phyloP scores from a whole-genome alignment of 345 rosid genomes.

The Syzygium jambos region DNA sequence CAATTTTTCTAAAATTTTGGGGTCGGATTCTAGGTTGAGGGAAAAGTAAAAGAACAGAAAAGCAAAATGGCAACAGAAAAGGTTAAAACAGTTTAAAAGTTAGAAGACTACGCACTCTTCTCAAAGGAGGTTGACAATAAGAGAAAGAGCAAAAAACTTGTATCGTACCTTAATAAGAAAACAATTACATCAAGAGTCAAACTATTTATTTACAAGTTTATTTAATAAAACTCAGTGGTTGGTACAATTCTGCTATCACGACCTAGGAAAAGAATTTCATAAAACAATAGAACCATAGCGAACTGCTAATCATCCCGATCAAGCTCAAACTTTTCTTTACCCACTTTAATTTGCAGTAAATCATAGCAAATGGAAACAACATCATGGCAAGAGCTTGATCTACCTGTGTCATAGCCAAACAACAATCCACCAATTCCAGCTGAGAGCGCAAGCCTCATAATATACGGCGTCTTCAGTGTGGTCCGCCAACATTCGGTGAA shows the following conservation, averaged over 20 bases:
- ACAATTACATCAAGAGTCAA: background rate
- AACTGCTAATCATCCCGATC: background rate
- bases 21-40: background rate
- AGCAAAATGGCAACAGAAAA: background rate
- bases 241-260: background rate
- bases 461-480: slow-evolving; percentile 64
- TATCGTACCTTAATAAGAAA: background rate
- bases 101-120: background rate
- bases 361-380: background rate
- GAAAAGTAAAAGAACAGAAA: background rate
- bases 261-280: background rate
- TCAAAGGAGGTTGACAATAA: background rate
- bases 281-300: background rate
- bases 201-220: background rate
- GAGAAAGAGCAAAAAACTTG: background rate
- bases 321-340: background rate
- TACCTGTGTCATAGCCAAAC: slow-evolving; percentile 95
- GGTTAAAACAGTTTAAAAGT: background rate
- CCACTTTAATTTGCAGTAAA: background rate
- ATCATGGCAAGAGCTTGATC: background rate
- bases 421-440: slow-evolving; percentile 95
- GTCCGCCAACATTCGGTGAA: slow-evolving; percentile 76
- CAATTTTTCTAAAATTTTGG: background rate
- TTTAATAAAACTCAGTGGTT: background rate
- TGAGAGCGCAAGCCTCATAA: slow-evolving; percentile 72